Evolutionary conservation across 306 rosid species (phyloP).

Genomic region (Citrullus amarus): DNA sequence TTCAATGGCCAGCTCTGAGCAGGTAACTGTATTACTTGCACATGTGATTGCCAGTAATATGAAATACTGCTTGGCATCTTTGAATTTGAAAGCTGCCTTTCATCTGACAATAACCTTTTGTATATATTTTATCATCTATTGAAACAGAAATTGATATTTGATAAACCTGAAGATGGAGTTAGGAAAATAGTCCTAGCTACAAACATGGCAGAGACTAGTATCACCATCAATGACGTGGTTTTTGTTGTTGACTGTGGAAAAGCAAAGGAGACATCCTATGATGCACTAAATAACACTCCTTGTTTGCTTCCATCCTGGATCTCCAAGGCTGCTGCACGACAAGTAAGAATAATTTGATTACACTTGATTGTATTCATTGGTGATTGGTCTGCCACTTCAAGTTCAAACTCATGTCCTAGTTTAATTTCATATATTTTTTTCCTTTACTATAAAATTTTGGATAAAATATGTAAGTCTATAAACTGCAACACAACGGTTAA

Average conservation of each 20-base stretch:
- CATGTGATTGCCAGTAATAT: background rate
- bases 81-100: background rate
- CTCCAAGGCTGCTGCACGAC: slow-evolving; percentile 51
- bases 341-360: slow-evolving; percentile 25
- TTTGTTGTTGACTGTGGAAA: slow-evolving; percentile 57
- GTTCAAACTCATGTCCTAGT: background rate
- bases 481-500: background rate
- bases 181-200: slow-evolving; percentile 55
- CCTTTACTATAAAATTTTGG: background rate
- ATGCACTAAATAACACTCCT: slow-evolving; percentile 59
- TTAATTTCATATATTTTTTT: background rate
- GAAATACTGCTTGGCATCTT: background rate
- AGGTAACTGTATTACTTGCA: slow-evolving; percentile 19
- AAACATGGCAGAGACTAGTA: slow-evolving; percentile 59
- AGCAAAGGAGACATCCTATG: slow-evolving; percentile 54
- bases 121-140: background rate
- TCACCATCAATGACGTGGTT: slow-evolving; percentile 50
- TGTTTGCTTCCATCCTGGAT: slow-evolving; percentile 60
- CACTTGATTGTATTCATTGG: background rate
- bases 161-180: slow-evolving; percentile 38
- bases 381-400: background rate
- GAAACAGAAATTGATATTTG: slow-evolving; percentile 41
- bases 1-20: slow-evolving; percentile 49
- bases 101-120: background rate
- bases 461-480: background rate